phyloP scores from a whole-genome alignment of 2,329 filamentous ascomycete genomes.

The Leptographium wingfieldii region DNA sequence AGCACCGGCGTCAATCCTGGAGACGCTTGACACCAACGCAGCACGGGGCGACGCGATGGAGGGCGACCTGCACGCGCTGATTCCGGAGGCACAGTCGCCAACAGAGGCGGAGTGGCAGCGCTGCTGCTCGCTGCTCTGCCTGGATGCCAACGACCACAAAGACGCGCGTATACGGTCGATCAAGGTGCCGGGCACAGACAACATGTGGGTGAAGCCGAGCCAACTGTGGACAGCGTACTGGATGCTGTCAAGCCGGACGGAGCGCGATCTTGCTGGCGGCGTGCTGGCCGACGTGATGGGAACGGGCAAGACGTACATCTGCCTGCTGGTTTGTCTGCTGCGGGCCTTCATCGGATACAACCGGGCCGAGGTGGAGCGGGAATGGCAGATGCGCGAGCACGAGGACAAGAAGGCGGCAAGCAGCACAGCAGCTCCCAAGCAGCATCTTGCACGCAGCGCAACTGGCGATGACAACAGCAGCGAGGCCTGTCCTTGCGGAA shows the following conservation, averaged over 20 bases:
- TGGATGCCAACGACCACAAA: constrained; percentile 11
- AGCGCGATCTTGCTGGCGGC: constrained; percentile 12
- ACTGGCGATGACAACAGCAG: not conserved
- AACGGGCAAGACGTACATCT: constrained; percentile 14
- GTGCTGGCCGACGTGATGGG: constrained; percentile 15
- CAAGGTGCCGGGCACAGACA: constrained; percentile 11
- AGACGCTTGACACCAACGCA: constrained; percentile 12
- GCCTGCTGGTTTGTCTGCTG: constrained; percentile 10
- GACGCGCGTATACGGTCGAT: constrained; percentile 11
- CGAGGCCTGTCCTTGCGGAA: constrained; percentile 11
- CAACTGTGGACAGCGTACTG: constrained; percentile 15
- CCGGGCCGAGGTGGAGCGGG: constrained; percentile 13
- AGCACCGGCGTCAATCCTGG: constrained; percentile 3
- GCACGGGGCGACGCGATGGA: constrained; percentile 12
- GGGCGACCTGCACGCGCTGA: constrained; percentile 13
- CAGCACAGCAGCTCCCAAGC: constrained; percentile 5
- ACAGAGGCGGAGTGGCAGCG: constrained; percentile 8
- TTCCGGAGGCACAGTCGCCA: constrained; percentile 10
- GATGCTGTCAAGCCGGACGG: constrained; percentile 13
- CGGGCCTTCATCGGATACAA: constrained; percentile 12
- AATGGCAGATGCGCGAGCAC: constrained; percentile 11
- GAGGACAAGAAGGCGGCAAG: constrained; percentile 6
- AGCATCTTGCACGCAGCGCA: constrained; percentile 4
- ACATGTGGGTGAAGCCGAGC: constrained; percentile 13
- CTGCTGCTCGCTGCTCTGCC: constrained; percentile 12